Conservation (phyloP, 164 flowering plant genomes). For the Umbilicus rupestris region DNA sequence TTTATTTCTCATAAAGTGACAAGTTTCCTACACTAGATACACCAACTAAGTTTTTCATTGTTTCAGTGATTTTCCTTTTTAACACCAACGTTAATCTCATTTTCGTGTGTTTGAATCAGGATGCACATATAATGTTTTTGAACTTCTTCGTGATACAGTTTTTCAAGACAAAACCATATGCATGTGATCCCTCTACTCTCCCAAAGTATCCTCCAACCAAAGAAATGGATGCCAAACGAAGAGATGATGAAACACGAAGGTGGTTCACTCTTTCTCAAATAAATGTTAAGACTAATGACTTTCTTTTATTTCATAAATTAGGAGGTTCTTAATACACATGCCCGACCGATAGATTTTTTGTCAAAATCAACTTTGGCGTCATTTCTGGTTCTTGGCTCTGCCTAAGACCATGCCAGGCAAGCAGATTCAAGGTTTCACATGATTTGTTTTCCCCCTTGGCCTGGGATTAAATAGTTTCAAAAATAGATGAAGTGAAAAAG, state of each 20-base stretch:
- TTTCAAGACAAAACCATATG: constrained; percentile 37
- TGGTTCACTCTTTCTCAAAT: constrained; percentile 7
- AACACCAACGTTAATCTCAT: neutral
- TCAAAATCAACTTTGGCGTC: neutral
- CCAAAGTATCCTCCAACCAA: constrained; percentile 50
- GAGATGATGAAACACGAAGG: constrained; percentile 53
- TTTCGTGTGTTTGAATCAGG: too few relatives aligned
- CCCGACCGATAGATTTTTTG: neutral
- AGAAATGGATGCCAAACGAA: constrained; percentile 47
- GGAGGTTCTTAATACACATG: neutral
- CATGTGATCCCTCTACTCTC: constrained; percentile 46
- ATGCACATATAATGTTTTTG: neutral
- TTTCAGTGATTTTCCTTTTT: neutral
- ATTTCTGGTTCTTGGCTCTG: neutral
- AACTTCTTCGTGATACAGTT: constrained; percentile 23
- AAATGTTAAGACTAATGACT: neutral
- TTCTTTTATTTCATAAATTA: neutral
- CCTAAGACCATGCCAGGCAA: neutral
- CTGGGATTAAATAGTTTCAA: neutral
- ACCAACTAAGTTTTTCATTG: neutral
- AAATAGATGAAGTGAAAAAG: neutral
- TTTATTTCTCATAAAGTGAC: neutral
- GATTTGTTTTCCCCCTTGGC: too few relatives aligned
- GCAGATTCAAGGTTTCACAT: too few relatives aligned
- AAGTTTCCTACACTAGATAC: neutral